Evolutionary conservation across 2,329 filamentous ascomycete genomes (phyloP), one percentile per base, ranked within the genome.

Genomic region (Xylariaceae sp.): DNA sequence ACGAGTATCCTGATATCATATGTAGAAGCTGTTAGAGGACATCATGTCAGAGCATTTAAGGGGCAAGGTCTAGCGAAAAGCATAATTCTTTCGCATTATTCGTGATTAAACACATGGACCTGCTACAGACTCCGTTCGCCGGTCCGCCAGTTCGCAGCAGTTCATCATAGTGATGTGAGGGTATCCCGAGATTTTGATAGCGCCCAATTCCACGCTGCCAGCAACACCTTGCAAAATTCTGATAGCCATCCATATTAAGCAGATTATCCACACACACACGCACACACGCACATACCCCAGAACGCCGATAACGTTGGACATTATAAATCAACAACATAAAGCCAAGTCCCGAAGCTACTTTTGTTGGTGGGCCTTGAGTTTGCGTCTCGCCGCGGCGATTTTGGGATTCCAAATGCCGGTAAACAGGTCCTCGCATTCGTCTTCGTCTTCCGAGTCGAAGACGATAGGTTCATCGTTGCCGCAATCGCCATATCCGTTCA

Each of bases 371-470:
- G 70, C 65, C 64, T 72, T 74, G 35, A 69, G 69, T 27, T 66
- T 70, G 50, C 79, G 73, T 50, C 79, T 72, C 63, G 70, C 73
- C 1, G 76, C 76, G 9, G 77, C 80, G 1, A 70, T 70, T 29
- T 76, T 75, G 2, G 80, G 71, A 63, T 85, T 77, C 84, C 84
- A 87, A 3, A 73, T 74, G 1, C 84, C 84, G 0, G 76, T 71
- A 67, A 87, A 87, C 35, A 87, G 71, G 43, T 86, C 83, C 53
- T 86, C 83, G 50, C 84, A 85, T 65, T 87, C 84, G 40, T 86
- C 82, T 56, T 85, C 81, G 58, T 86, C 80, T 6, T 80, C 79
- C 27, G 80, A 84, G 70, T 86, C 80, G 61, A 86, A 85, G 41
- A 76, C 72, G 12, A 84, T 64, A 30, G 73, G 68, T 3, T 70